Percentiles rank a stretch among this genome's conserved stretches.
Evolutionary conservation across 2,329 filamentous ascomycete genomes (phyloP).

Genomic region (Verticillium nubilum): DNA sequence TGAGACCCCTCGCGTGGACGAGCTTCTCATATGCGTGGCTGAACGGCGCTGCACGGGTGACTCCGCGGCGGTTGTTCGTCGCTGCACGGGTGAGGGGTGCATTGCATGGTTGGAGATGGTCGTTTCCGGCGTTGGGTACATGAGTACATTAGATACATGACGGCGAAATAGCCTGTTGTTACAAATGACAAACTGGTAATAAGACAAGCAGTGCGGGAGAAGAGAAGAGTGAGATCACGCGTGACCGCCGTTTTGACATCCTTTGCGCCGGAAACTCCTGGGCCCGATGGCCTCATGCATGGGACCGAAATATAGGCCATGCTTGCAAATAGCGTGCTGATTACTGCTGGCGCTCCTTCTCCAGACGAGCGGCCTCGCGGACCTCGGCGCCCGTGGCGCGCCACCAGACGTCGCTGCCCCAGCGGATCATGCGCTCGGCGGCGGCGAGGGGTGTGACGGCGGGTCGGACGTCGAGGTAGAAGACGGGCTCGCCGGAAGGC

Average conservation of each 20-base stretch:
- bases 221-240: neutral
- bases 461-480: slow-evolving; percentile 90
- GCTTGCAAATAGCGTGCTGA: neutral
- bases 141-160: slow-evolving; percentile 1
- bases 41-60: too few species aligned
- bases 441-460: slow-evolving; percentile 77
- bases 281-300: neutral
- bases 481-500: slow-evolving; percentile 83
- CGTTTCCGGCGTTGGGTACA: slow-evolving; percentile 5
- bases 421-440: slow-evolving; percentile 76
- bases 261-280: neutral
- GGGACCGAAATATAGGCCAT: too few species aligned
- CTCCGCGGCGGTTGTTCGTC: too few species aligned
- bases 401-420: slow-evolving; percentile 95
- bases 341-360: slow-evolving; percentile 3
- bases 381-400: slow-evolving; percentile 70
- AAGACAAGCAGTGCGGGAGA: neutral
- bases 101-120: slow-evolving; percentile 5
- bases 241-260: neutral
- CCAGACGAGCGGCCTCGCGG: slow-evolving; percentile 31
- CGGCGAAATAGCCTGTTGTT: neutral
- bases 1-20: too few species aligned
- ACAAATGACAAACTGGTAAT: neutral
- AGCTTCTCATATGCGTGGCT: too few species aligned
- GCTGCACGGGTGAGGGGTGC: neutral